Evolutionary conservation across 768 basidiomycete species (phyloP), one percentile per base, ranked within the genome.

Genomic region (Russula sp.): DNA sequence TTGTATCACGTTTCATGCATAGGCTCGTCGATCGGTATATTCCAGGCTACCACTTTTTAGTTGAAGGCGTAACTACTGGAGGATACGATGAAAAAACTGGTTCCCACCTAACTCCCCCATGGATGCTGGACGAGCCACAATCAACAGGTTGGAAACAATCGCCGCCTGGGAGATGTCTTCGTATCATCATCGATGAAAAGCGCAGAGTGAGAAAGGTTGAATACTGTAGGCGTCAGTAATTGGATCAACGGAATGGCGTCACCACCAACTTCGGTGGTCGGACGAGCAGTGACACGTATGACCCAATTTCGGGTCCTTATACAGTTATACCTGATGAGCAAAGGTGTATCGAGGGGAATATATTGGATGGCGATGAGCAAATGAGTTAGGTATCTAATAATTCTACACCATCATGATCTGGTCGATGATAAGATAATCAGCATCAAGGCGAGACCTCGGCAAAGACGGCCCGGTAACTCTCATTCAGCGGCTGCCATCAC

Each of bases 21-120:
- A 92, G 90, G 40, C 96, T 96, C 72, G 85, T 95, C 7, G 90
- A 94, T 74, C 86, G 95, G 5, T 97, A 97, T 74, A 94, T 98
- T 69, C 94, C 94, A 1, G 92, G 90, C 3, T 98, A 97, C 71
- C 85, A 96, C 64, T 88, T 95, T 72, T 98, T 90, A 71, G 84
- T 81, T 4, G 83, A 84, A 24, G 84, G 87, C 13, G 76, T 89
- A 5, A 67, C 57, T 11, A 68, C 70, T 6, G 81, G 81, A 49
- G 63, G 59, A 60, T 32, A 68, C 16, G 66, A 68, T 24, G 61
- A 59, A 11, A 57, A 61, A 34, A 73, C 70, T 1, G 55, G 53
- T 18, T 57, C 26, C 6, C 56, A 30, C 20, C 50, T 64, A n/a
- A 65, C 66, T 9, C 75, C 76, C 1, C 67, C 70, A 0, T 86